These are phyloP conservation scores for Fabrea salina DNA, from an alignment of 169 alveolate species.

Conservation along the genomic window DNA sequence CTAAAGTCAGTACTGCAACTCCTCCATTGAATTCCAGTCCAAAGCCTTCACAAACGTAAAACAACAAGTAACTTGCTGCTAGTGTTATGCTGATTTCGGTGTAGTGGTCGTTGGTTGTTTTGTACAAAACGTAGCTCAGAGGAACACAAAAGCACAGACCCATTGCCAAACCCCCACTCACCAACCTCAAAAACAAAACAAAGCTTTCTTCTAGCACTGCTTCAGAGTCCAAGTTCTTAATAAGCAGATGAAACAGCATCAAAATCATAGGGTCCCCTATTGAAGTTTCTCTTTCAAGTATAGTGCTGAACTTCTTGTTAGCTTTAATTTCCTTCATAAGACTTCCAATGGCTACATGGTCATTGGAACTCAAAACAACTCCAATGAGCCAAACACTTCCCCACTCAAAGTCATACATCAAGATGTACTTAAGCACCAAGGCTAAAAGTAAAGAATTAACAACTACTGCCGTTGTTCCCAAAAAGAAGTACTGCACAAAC, in stretches of 20 bases:
- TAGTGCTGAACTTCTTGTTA: conserved; percentile 37
- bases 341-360: conserved; percentile 70
- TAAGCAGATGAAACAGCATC: conserved; percentile 46
- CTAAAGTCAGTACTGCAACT: conserved; percentile 58
- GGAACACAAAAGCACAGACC: conserved; percentile 30
- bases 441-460: conserved; percentile 53
- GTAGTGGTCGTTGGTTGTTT: conserved; percentile 55
- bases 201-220: conserved; percentile 42
- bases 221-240: conserved; percentile 43
- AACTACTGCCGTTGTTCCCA: conserved; percentile 56
- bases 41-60: conserved; percentile 51
- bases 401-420: conserved; percentile 57
- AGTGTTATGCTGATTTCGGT: conserved; percentile 52
- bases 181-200: conserved; percentile 31
- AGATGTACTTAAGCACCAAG: conserved; percentile 33
- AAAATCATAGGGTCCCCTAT: conserved; percentile 62
- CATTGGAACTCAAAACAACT: conserved; percentile 67
- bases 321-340: conserved; percentile 65
- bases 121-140: conserved; percentile 43
- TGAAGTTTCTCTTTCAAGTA: conserved; percentile 59
- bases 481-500: conserved; percentile 29
- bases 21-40: conserved; percentile 49
- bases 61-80: conserved; percentile 48
- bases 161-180: conserved; percentile 34
- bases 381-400: conserved; percentile 56